phyloP scores from a whole-genome alignment of 306 rosid genomes.

The Hippophae tibetana region DNA sequence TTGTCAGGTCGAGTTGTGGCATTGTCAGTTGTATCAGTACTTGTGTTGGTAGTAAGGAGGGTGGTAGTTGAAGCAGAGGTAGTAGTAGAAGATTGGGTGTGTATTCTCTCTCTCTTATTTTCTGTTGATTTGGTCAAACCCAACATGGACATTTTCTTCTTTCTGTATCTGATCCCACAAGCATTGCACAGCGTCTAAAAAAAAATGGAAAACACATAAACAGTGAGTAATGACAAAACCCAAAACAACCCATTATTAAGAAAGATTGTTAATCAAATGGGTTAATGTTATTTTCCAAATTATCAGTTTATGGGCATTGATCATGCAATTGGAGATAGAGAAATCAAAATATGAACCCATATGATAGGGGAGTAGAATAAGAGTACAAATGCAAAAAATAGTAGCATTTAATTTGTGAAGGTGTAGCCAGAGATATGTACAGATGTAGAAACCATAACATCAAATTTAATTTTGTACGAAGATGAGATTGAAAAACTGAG shows the following conservation, averaged over 20 bases:
- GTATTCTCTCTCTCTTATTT: conserved; percentile 26
- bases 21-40: background rate
- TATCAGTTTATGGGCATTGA: too few relatives aligned
- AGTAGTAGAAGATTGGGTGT: background rate
- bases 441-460: too few relatives aligned
- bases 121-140: conserved; percentile 25
- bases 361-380: too few relatives aligned
- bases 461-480: too few relatives aligned
- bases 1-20: background rate
- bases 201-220: background rate
- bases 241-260: background rate
- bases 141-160: conserved; percentile 33
- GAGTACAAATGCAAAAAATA: too few relatives aligned
- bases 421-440: too few relatives aligned
- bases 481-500: too few relatives aligned
- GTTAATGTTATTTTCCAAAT: background rate
- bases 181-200: conserved; percentile 80
- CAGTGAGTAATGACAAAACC: background rate
- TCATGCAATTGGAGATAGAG: too few relatives aligned
- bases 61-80: background rate
- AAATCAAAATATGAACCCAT: too few relatives aligned
- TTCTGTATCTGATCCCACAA: conserved; percentile 70
- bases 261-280: background rate
- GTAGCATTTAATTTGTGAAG: too few relatives aligned
- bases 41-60: background rate